phyloP scores from a whole-genome alignment of 495 filamentous ascomycete genomes.

The Letharia lupina region DNA sequence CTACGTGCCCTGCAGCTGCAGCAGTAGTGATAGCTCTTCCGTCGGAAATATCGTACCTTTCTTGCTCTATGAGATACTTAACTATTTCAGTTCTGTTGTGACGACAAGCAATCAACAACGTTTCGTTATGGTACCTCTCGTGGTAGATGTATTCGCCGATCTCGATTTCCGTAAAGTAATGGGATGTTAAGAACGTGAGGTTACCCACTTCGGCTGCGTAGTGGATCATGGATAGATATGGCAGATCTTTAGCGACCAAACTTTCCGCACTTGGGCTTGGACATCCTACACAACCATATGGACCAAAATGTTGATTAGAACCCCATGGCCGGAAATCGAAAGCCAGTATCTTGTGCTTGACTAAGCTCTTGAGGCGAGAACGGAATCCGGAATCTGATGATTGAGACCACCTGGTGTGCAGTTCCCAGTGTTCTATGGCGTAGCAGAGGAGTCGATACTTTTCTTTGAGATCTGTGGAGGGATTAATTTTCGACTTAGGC shows the following conservation, averaged over 20 bases:
- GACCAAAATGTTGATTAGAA: not conserved
- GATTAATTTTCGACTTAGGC: not conserved
- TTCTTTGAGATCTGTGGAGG: not conserved
- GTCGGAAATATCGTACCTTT: not conserved
- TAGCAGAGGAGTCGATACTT: conserved; percentile 2
- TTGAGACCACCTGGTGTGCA: not conserved
- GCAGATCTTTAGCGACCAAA: not conserved
- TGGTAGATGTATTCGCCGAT: not conserved
- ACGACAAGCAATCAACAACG: not conserved
- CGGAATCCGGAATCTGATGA: not conserved
- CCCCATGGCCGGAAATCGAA: not conserved
- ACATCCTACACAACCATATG: conserved; percentile 1
- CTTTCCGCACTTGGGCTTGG: not conserved
- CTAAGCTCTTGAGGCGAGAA: not conserved
- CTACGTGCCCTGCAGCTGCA: not conserved
- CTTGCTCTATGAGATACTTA: not conserved
- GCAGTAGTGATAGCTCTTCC: not conserved
- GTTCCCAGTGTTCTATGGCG: not conserved
- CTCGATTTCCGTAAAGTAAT: not conserved
- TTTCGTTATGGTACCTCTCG: not conserved
- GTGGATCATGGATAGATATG: not conserved
- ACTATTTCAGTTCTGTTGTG: not conserved
- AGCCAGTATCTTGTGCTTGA: not conserved
- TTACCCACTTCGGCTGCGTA: not conserved
- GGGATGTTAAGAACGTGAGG: not conserved